phyloP scores from a whole-genome alignment of 306 rosid species.

The Chamaecrista fasciculata region DNA sequence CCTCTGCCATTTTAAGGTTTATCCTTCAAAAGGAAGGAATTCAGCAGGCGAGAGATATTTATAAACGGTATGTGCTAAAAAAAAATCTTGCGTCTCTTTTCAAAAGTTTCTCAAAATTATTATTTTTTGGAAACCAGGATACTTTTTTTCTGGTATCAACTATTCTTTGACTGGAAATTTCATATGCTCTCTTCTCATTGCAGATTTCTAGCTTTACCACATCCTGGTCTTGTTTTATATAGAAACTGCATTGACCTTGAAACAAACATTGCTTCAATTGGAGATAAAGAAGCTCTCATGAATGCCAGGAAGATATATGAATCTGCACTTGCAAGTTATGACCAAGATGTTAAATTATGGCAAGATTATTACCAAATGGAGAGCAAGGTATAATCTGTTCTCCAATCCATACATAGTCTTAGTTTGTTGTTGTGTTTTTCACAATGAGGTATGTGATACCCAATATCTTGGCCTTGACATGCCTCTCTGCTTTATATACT shows the following conservation, averaged over 20 bases:
- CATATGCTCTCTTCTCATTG: conserved; percentile 27
- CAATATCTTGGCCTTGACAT: too few relatives aligned
- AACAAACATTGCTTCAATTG: conserved; percentile 61
- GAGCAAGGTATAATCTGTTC: conserved; percentile 51
- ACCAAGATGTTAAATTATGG: conserved; percentile 74
- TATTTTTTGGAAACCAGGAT: background rate
- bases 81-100: background rate
- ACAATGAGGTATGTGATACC: too few relatives aligned
- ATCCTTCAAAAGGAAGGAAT: conserved; percentile 76
- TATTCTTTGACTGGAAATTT: background rate
- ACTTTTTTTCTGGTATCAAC: conserved; percentile 20
- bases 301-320: conserved; percentile 71
- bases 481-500: background rate
- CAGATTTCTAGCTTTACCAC: conserved; percentile 83
- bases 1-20: conserved; percentile 61
- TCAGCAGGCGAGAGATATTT: conserved; percentile 64
- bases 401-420: too few relatives aligned
- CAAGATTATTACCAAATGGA: conserved; percentile 68
- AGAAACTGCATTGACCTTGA: conserved; percentile 75
- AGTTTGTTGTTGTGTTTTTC: too few relatives aligned
- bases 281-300: conserved; percentile 64
- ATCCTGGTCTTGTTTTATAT: conserved; percentile 72
- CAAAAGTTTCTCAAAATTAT: conserved; percentile 1
- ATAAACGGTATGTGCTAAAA: conserved; percentile 59
- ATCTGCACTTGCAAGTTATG: conserved; percentile 66